Base-by-base conservation (phyloP, 208 protist genomes). In the Porcisia deanei region DNA sequence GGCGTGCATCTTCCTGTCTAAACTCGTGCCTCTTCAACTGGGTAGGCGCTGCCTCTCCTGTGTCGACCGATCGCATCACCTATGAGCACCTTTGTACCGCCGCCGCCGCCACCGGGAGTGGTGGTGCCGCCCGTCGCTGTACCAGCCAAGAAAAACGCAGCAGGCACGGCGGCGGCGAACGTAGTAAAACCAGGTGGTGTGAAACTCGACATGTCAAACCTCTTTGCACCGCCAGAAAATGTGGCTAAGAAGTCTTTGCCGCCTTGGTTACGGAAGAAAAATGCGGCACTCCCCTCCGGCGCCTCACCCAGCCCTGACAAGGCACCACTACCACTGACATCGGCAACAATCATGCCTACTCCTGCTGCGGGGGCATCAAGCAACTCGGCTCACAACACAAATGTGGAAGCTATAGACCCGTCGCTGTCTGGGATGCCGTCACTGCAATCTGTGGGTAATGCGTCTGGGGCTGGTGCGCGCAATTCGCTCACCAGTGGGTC, bases 161-260 rank as follows among this genome's bases (percentile, higher is more conserved):
- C 41, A 67, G 57, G 57, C 49, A 16, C 49, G 47, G 9, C 45
- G 10, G 49, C 59, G 12, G 43, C n/a, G 8, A 80, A 79, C 22
- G 68, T 76, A 16, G 71, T 77, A 43, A 88, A 82, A 47, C 57
- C 73, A 10, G 83, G 83, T 52, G 85, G 85, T n/a, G 71, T 90
- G 34, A 59, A 47, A 37, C 63, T 90, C 18, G 85, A 90, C 78
- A 90, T 90, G 85, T 77, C 79, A 1, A 71, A 79, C 41, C 43
- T 86, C 53, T 86, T 90, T 43, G 78, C 65, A 0, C 47, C 74
- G 4, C 73, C 41, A 25, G 83, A 75, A 52, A 82, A 81, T 59
- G 55, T 70, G 22, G 45, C 34, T 30, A 85, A 81, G 63, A 86
- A 86, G 67, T 63, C 73, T 18, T 41, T 90, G n/a, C 85, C 85